These are phyloP conservation scores for Tulasnella sp. DNA, from an alignment of 768 basidiomycete genomes.

Conservation along the genomic window DNA sequence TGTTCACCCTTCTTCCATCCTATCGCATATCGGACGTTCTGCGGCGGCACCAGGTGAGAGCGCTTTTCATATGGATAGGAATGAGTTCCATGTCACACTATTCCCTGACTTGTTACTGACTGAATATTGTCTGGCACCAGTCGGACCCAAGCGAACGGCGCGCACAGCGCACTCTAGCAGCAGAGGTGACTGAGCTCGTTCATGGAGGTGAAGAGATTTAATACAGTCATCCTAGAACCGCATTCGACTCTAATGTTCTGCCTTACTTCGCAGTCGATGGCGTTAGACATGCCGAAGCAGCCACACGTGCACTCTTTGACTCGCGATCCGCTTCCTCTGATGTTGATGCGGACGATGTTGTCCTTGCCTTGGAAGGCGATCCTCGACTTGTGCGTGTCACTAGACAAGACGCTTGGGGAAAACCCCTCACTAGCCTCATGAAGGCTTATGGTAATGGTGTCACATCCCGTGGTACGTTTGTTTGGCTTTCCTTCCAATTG, in stretches of 20 bases:
- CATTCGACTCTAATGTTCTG: background rate
- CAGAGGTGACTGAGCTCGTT: conserved; percentile 48
- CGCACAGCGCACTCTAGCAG: conserved; percentile 43
- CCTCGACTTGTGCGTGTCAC: conserved; percentile 43
- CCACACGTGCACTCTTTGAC: conserved; percentile 37
- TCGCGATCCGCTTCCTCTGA: conserved; percentile 28
- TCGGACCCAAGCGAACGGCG: conserved; percentile 30
- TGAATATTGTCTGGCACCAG: conserved; percentile 19
- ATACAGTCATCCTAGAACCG: background rate
- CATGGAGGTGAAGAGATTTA: conserved; percentile 38
- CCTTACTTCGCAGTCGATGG: conserved; percentile 28
- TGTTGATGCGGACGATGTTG: conserved; percentile 44
- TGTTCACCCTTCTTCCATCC: conserved; percentile 68
- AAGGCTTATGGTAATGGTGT: conserved; percentile 41
- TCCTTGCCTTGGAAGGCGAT: conserved; percentile 52
- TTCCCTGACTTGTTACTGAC: conserved; percentile 4
- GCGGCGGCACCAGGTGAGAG: conserved; percentile 45
- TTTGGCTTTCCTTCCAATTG: background rate
- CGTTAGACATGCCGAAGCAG: conserved; percentile 33
- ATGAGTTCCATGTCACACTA: background rate
- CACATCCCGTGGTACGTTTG: conserved; percentile 49
- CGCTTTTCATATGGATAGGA: background rate
- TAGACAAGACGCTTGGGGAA: conserved; percentile 39
- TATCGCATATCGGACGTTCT: conserved; percentile 47
- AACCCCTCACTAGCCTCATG: conserved; percentile 50